A percentile compares a stretch with the other conserved stretches of the same genome.
Evolutionary conservation across 2,329 filamentous ascomycete genomes (phyloP).

Genomic region (Fusarium sp.): DNA sequence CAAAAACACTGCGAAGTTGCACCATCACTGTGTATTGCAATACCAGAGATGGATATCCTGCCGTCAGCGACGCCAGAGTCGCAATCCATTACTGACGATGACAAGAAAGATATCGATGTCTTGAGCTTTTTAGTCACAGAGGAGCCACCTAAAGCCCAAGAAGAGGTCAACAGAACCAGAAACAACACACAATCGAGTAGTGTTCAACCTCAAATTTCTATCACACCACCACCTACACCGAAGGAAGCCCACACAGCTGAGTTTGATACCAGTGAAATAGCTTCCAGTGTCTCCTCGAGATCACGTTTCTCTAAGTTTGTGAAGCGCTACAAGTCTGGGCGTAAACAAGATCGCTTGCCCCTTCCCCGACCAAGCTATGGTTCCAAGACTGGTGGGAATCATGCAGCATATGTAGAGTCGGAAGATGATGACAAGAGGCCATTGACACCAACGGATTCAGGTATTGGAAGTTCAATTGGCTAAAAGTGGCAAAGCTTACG

Average conservation of each 20-base stretch:
- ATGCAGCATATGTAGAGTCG: neutral
- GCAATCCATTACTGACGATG: neutral
- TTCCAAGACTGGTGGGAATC: neutral
- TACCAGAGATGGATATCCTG: neutral
- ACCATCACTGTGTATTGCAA: fast-evolving
- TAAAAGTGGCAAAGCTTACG: neutral
- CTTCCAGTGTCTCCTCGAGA: slow-evolving; percentile 8
- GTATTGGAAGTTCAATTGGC: slow-evolving; percentile 18
- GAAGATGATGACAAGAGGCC: neutral
- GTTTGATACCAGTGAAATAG: neutral
- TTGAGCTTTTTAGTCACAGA: neutral
- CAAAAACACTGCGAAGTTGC: neutral
- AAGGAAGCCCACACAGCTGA: neutral
- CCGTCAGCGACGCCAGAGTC: fast-evolving
- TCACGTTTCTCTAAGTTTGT: slow-evolving; percentile 11
- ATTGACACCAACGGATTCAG: slow-evolving; percentile 20
- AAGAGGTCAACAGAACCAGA: neutral
- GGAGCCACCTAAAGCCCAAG: neutral
- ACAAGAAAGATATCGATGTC: neutral
- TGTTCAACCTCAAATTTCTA: neutral
- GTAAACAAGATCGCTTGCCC: neutral
- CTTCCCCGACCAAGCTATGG: neutral
- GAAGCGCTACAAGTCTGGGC: neutral
- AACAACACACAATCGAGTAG: neutral
- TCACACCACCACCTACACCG: slow-evolving; percentile 4